phyloP scores from a whole-genome alignment of 1,139 yeast species.

The Candida neerlandica region DNA sequence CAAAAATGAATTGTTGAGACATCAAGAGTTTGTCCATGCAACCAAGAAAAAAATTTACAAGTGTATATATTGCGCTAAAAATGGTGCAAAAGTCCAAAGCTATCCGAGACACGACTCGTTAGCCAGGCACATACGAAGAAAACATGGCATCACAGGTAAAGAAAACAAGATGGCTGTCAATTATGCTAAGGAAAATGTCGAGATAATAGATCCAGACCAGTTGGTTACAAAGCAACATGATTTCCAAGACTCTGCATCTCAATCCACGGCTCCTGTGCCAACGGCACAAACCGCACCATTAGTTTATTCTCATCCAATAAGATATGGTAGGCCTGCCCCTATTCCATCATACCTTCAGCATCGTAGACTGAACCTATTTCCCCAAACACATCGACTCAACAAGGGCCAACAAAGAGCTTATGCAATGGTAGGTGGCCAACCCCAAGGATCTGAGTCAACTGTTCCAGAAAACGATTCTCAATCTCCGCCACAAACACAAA shows the following conservation, averaged over 20 bases:
- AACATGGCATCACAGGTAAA: conserved; percentile 50
- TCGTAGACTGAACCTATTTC: conserved; percentile 2
- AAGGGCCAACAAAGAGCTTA: conserved; percentile 1
- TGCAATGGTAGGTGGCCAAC: background rate
- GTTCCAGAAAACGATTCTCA: background rate
- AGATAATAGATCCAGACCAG: conserved; percentile 30
- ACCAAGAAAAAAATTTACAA: conserved; percentile 47
- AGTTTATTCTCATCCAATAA: conserved; percentile 3
- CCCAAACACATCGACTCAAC: conserved; percentile 1
- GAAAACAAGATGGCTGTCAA: conserved; percentile 52
- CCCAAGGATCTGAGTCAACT: background rate
- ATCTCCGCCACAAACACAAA: background rate
- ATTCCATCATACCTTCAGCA: conserved; percentile 1
- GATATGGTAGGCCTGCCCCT: conserved; percentile 9
- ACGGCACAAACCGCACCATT: background rate
- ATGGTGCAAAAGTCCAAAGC: conserved; percentile 42
- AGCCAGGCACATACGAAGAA: conserved; percentile 49
- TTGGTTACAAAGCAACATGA: conserved; percentile 9
- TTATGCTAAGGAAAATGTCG: conserved; percentile 49
- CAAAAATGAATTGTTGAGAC: conserved; percentile 46
- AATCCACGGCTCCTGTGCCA: conserved; percentile 3
- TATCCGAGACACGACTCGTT: conserved; percentile 51
- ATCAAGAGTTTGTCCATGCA: conserved; percentile 53
- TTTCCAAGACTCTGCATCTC: conserved; percentile 8
- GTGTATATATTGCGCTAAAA: conserved; percentile 45